phyloP scores from a whole-genome alignment of 2,329 filamentous ascomycete genomes.

The Phyllosticta citriasiana region DNA sequence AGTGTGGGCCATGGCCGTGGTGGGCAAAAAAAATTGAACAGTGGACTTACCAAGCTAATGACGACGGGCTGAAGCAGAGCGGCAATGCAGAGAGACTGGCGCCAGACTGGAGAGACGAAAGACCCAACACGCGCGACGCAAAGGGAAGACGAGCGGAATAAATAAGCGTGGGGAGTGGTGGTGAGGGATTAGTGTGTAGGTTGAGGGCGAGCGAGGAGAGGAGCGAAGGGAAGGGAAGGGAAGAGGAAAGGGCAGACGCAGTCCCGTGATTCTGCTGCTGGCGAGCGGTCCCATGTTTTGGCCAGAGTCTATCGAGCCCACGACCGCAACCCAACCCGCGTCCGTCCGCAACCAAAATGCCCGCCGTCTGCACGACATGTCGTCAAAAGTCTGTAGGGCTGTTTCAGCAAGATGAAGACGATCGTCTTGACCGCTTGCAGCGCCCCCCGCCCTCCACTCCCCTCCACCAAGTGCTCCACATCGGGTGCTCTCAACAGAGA shows the following conservation, averaged over 20 bases:
- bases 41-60: conserved; percentile 12
- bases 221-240: conserved; percentile 17
- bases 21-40: conserved; percentile 8
- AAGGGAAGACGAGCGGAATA: conserved; percentile 18
- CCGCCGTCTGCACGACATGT: conserved; percentile 9
- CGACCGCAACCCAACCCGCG: conserved; percentile 2
- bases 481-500: neutral
- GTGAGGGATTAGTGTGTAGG: conserved; percentile 9
- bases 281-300: conserved; percentile 11
- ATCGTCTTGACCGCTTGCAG: conserved; percentile 10
- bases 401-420: conserved; percentile 11
- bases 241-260: conserved; percentile 2
- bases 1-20: neutral
- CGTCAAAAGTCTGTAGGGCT: conserved; percentile 7
- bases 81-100: conserved; percentile 17
- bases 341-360: conserved; percentile 1
- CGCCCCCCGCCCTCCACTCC: neutral
- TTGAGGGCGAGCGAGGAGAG: conserved; percentile 12
- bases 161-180: conserved; percentile 13
- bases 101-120: conserved; percentile 14
- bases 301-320: conserved; percentile 9
- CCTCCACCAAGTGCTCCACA: conserved; percentile 2
- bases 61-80: conserved; percentile 13
- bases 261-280: conserved; percentile 7
- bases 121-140: conserved; percentile 22